Evolutionary conservation across 2,329 filamentous ascomycete genomes (phyloP), one percentile per base, ranked within the genome.

Genomic region (Sclerotinia sclerotiorum): DNA sequence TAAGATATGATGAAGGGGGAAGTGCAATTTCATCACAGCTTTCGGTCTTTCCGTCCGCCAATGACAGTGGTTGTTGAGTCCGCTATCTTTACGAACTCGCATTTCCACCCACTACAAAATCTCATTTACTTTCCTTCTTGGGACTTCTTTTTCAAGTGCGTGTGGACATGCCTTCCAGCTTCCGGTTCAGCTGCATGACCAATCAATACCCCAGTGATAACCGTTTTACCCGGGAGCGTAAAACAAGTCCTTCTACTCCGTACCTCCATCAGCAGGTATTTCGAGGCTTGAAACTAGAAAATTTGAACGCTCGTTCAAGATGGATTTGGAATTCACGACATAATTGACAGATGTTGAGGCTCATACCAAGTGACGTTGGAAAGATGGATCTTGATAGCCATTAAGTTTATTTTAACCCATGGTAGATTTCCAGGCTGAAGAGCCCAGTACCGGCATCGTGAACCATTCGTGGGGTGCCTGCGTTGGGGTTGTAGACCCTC

Each of bases 381-480:
- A 68, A 68, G 60, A 65, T 68, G 58, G 66, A 68, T 56, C 58
- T 32, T 66, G 54, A 69, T 42, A 46, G 27, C 44, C 42, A 48
- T 66, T 52, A 65, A 66, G 62, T 66, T 70, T 70, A 52, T 68
- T 69, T 70, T 70, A 68, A 74, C 72, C 74, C 74, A 73, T 75
- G 74, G 57, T 64, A 21, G 46, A 32, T 54, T 54, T 62, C 67
- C 46, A 58, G 67, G 61, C 44, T 65, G 67, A 65, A 65, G 58
- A 70, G 72, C 60, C 46, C 68, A 69, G 69, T 52, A 61, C 70
- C 70, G 71, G 73, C 71, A 72, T 74, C 72, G 74, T 72, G 72
- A 75, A 73, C 72, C 70, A 73, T 73, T 74, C 74, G 73, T 72
- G 73, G 72, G 73, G 72, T 65, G 63, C 55, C 55, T 61, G 65